Percentiles rank a stretch among this genome's conserved stretches.
Evolutionary conservation across 345 rosid genomes (phyloP).

Genomic region (Eucalyptus erythrocorys): DNA sequence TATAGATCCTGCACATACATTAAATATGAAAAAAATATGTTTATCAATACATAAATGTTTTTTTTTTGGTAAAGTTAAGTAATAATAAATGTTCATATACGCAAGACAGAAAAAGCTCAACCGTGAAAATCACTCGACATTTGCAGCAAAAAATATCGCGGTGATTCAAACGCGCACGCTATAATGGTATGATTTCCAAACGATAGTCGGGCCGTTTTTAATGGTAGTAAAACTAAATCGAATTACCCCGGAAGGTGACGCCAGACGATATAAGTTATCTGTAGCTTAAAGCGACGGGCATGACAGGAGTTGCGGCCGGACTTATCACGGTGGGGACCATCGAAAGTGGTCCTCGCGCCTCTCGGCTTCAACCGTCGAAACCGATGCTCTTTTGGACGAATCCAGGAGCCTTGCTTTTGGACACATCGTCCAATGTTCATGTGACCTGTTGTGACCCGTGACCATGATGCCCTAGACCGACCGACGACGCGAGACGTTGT

Average conservation of each 20-base stretch:
- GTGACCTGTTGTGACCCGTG: not conserved
- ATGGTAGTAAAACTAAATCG: not conserved
- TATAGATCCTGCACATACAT: not conserved
- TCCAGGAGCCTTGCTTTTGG: not conserved
- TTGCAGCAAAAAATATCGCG: rapidly evolving
- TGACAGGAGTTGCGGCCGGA: not conserved
- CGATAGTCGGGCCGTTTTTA: not conserved
- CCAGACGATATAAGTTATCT: not conserved
- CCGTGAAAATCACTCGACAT: not conserved
- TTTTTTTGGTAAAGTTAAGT: too few species aligned
- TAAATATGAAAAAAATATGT: not conserved
- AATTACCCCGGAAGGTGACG: not conserved
- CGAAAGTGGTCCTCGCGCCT: not conserved
- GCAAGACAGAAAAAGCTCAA: not conserved
- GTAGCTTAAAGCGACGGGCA: not conserved
- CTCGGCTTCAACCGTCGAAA: not conserved
- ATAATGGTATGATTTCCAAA: not conserved
- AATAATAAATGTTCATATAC: not conserved
- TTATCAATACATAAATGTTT: not conserved
- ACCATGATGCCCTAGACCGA: not conserved
- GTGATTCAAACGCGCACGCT: not conserved
- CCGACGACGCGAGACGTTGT: not conserved
- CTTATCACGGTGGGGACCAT: not conserved
- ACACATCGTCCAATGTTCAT: not conserved
- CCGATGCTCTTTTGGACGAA: not conserved